Evolutionary conservation across 192 early-diverging fungal genomes (phyloP).

Genomic region (Gigaspora rosea): DNA sequence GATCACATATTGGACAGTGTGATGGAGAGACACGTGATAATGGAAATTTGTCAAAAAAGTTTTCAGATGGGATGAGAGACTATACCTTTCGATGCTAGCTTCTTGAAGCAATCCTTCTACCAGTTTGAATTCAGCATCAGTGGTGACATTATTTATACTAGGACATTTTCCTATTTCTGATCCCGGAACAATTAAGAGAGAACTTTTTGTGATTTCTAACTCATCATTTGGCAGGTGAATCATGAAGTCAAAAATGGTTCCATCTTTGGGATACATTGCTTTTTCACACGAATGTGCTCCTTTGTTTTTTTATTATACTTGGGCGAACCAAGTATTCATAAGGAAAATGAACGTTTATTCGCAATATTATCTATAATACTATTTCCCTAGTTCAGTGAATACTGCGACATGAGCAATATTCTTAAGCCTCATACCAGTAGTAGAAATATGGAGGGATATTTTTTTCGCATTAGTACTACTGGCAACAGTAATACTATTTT

Average conservation of each 20-base stretch:
- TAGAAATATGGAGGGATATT: not conserved
- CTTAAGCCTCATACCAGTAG: not conserved
- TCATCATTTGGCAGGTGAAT: not conserved
- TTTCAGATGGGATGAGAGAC: not conserved
- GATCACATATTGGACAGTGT: not conserved
- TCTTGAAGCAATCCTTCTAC: not conserved
- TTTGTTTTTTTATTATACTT: not conserved
- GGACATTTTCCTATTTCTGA: too few species aligned
- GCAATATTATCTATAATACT: constrained; percentile 12
- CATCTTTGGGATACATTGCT: not conserved
- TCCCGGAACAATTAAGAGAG: not conserved
- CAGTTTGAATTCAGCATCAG: not conserved
- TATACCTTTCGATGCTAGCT: not conserved
- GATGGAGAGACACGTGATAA: not conserved
- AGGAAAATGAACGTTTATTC: not conserved
- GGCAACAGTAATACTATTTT: not conserved
- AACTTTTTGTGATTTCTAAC: not conserved
- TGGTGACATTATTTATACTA: not conserved
- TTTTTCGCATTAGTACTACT: not conserved
- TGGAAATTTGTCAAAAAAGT: too few species aligned
- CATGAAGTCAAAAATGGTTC: constrained; percentile 7
- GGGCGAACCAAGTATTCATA: not conserved
- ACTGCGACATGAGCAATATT: not conserved
- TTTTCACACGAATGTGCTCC: not conserved
- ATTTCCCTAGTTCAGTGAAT: not conserved